Conservation (phyloP, 257 asterid genomes). For the Solanum sparsipilum region DNA sequence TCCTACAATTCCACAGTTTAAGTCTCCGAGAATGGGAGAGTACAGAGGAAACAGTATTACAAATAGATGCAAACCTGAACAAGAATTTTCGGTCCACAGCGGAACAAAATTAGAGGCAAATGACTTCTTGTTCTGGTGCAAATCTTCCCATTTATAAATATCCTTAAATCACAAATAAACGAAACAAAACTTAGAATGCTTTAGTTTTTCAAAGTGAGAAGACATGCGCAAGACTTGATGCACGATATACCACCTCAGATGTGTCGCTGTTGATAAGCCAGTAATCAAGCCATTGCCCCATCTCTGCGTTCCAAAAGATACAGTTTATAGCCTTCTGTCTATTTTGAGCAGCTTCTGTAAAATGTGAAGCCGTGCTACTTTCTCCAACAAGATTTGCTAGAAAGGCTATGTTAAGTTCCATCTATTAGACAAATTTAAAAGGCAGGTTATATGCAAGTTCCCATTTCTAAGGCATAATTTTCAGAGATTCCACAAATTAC, state of each 20-base stretch:
- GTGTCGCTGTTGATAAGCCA: constrained; percentile 35
- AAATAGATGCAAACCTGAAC: constrained; percentile 45
- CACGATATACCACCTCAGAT: constrained; percentile 21
- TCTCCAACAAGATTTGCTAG: constrained; percentile 56
- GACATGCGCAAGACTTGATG: background rate
- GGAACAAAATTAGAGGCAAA: constrained; percentile 25
- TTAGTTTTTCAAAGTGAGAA: background rate
- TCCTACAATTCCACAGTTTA: background rate
- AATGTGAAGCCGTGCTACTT: constrained; percentile 13
- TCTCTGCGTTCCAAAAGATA: constrained; percentile 58
- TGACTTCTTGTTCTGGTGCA: constrained; percentile 23
- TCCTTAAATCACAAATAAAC: constrained; percentile 21
- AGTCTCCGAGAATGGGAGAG: background rate
- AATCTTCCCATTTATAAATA: constrained; percentile 41
- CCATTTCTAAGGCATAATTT: background rate
- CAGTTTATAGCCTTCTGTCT: constrained; percentile 58
- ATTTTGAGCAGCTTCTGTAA: constrained; percentile 42
- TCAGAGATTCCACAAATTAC: constrained; percentile 11
- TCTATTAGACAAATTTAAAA: constrained; percentile 24
- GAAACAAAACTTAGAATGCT: background rate
- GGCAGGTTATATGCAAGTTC: background rate
- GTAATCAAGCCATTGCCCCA: constrained; percentile 87
- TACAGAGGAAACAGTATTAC: background rate
- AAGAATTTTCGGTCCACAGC: constrained; percentile 52
- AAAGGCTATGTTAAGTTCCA: constrained; percentile 74